Base-by-base conservation (phyloP, 2,329 filamentous ascomycete genomes). In the Akanthomyces uredinophilus region DNA sequence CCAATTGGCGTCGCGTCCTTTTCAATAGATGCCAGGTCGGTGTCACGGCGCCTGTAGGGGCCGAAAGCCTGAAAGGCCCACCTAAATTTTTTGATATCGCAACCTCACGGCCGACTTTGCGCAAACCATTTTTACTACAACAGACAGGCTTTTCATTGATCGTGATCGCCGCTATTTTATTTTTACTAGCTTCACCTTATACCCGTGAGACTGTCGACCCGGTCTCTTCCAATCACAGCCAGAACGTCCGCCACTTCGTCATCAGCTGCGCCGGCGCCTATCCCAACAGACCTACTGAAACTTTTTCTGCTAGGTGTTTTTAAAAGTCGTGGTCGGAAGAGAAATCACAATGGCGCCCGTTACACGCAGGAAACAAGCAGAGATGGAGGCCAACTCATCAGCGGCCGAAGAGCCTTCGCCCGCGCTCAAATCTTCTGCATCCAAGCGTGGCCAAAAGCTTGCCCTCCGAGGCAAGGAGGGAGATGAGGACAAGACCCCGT, bases 401-500 rank as follows among this genome's bases (percentile, higher is more conserved):
- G 55, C 62, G 4, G 49, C 64, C 22, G 63, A 61, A 7, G 64
- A 69, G 24, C 6, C 60, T 24, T 44, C 59, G 10, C 16, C 60
- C 10, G 44, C 51, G 56, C 39, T 63, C 1, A 58, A 64, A 24
- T 55, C 65, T 44, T 63, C 68, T 6, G 62, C 67, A 8, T 56
- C 66, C 6, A 67, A 67, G 50, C 65, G 60, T 35, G 66, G 67
- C 54, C 67, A 68, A 61, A 74, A 74, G 49, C 69, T 76, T 6
- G 72, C 74, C 3, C 68, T 76, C 50, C 70, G 75, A 39, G 69
- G 70, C 63, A 76, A 72, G 64, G 61, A 63, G 4, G 62, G 39
- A 13, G 62, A 44, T 10, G 51, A 44, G 5, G 51, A 11, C 49
- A 29, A 61, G 52, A 37, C n/a, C 50, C 35, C 57, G 4, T 22